Evolutionary conservation across 306 rosid genomes (phyloP), one percentile per base, ranked within the genome.

Genomic region (peach (Prunus persica)): DNA sequence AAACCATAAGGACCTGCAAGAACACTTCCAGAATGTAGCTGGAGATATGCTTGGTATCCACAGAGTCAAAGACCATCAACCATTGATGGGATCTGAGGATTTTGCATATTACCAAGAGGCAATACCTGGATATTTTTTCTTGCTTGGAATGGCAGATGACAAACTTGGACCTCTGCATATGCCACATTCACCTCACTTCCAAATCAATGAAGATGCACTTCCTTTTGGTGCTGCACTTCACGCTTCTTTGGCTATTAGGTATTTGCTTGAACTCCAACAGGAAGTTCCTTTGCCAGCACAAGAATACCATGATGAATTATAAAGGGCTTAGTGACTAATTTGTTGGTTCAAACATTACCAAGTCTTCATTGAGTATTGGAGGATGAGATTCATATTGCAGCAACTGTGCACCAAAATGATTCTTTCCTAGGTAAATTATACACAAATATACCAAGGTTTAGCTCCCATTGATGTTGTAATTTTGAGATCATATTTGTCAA

Each of bases 191-290:
- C 89, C 96, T 4, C 56, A 82, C 87, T 86, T 87, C 86, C 67
- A 68, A 55, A 58, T 90, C 83, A 90, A 90, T 4, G 98, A 91
- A 88, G 96, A 86, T 47, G 91, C 75, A 58, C 82, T 91, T 54
- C 88, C 93, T 66, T 89, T 85, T 56, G 97, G 97, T 3, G 97
- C 97, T 78, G 95, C 98, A 28, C 91, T 94, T 81, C 97, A 91
- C 73, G 98, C 98, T 67, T 87, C 95, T 47, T 73, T 93, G 61
- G 97, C 96, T 58, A 61, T 82, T 46, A 87, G 74, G 55, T 91
- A 84, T 80, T 92, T 93, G 79, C 83, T 73, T 22, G 79, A 82
- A 30, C 51, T 80, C 79, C 88, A 79, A 46, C 76, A 75, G 58
- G 77, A 79, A 32, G 70, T 41, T 56, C 19, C 83, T 38, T 56